Evolutionary conservation across 1,284 basidiomycete species (phyloP).

Genomic region (Neolentinus lepideus): DNA sequence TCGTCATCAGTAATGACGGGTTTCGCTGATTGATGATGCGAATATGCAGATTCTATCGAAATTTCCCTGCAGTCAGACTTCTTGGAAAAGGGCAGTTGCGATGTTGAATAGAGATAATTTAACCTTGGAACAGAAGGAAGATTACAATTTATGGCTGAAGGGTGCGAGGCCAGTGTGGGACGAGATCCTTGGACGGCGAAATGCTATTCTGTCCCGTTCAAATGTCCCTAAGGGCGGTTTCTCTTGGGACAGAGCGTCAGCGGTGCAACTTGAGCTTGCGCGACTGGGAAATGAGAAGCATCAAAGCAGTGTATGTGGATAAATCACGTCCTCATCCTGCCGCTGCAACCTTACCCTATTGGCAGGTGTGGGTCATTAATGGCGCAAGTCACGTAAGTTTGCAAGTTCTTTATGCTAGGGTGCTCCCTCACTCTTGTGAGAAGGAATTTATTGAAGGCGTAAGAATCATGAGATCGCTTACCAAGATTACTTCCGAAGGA

Average conservation of each 20-base stretch:
- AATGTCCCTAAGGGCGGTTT: neutral
- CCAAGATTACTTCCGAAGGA: neutral
- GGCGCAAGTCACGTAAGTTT: neutral
- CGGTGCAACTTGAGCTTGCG: neutral
- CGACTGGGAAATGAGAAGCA: neutral
- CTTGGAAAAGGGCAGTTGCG: neutral
- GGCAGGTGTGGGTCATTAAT: neutral
- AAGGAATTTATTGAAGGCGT: constrained; percentile 1
- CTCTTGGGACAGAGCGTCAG: neutral
- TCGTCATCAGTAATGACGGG: neutral
- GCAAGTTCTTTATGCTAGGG: neutral
- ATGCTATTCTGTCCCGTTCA: neutral
- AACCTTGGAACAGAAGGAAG: neutral
- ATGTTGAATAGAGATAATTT: neutral
- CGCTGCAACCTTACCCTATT: neutral
- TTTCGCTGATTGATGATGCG: neutral
- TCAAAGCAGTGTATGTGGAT: neutral
- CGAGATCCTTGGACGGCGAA: neutral
- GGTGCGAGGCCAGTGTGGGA: neutral
- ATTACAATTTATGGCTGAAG: neutral
- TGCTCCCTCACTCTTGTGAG: neutral
- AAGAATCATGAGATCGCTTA: neutral
- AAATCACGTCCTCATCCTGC: neutral
- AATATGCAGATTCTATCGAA: neutral
- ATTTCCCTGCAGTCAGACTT: neutral